Percentiles rank a stretch among this genome's conserved stretches.
Conservation (phyloP, 2,329 filamentous ascomycete genomes). For the Beauveria varroae region DNA sequence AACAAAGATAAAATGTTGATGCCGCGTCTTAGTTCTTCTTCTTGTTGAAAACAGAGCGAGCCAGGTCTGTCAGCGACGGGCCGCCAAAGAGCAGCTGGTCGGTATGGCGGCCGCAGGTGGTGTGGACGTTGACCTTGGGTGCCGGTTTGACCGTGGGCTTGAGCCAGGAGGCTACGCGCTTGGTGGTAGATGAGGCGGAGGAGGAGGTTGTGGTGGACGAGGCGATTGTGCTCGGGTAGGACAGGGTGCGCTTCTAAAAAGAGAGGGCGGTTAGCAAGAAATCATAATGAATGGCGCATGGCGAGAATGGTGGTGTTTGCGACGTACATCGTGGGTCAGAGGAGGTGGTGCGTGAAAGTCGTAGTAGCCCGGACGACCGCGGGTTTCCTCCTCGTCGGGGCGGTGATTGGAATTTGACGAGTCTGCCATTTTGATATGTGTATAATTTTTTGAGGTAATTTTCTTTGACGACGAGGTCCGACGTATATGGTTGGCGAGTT, state of each 20-base stretch:
- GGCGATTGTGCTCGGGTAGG: conserved; percentile 21
- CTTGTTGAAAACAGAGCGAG: conserved; percentile 32
- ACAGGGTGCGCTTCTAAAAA: conserved; percentile 5
- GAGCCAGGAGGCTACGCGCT: conserved; percentile 24
- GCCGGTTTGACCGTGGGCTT: conserved; percentile 25
- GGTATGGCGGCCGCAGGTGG: conserved; percentile 47
- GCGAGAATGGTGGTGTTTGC: background rate
- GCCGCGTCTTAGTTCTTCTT: conserved; percentile 10
- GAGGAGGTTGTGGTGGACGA: conserved; percentile 22
- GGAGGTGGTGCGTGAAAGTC: conserved; percentile 8
- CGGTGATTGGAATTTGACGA: background rate
- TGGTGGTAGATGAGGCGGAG: conserved; percentile 19
- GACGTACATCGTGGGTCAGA: conserved; percentile 5
- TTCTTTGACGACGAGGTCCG: background rate
- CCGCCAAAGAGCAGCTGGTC: conserved; percentile 47
- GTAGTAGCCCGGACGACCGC: conserved; percentile 11
- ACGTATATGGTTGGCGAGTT: background rate
- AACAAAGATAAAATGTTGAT: background rate
- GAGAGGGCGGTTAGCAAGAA: background rate
- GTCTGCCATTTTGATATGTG: background rate
- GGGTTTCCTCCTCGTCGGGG: conserved; percentile 8
- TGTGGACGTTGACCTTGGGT: conserved; percentile 43
- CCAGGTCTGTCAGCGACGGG: conserved; percentile 36
- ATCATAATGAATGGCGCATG: background rate
- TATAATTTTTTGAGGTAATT: background rate